These are phyloP conservation scores for Gossypium lobatum DNA, from an alignment of 441 rosid species.

Conservation along the genomic window DNA sequence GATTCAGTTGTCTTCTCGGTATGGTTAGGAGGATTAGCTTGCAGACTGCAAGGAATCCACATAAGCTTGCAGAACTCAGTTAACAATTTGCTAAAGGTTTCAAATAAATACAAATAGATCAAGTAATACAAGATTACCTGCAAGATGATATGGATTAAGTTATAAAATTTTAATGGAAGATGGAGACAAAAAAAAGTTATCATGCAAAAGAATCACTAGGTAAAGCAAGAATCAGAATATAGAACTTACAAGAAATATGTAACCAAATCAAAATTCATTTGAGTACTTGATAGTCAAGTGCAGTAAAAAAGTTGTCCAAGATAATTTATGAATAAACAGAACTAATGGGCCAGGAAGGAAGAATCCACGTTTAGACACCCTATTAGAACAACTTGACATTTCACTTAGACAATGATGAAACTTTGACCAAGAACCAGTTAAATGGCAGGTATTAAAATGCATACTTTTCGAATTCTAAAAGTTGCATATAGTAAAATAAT, in stretches of 20 bases:
- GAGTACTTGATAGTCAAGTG: not conserved
- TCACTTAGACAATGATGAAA: not conserved
- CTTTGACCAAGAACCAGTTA: not conserved
- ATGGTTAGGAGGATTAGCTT: slow-evolving; percentile 30
- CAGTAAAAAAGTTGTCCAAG: not conserved
- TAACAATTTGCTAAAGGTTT: slow-evolving; percentile 4
- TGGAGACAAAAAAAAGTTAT: not conserved
- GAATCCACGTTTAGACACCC: not conserved
- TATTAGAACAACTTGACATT: not conserved
- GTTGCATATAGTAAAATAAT: not conserved
- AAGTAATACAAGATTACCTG: not conserved
- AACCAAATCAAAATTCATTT: not conserved
- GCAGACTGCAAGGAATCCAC: slow-evolving; percentile 37
- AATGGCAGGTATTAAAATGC: not conserved
- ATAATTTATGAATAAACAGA: slow-evolving; percentile 3
- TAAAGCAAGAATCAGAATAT: slow-evolving; percentile 3
- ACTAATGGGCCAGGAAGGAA: not conserved
- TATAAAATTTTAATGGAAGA: not conserved
- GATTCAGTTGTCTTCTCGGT: slow-evolving; percentile 34
- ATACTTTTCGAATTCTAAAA: slow-evolving; percentile 2
- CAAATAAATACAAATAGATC: not conserved
- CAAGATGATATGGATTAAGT: not conserved
- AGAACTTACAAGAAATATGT: not conserved
- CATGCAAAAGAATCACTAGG: not conserved
- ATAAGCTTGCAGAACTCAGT: not conserved